Conservation (phyloP, 1,284 basidiomycete species). For the Rhizoctonia solani region DNA sequence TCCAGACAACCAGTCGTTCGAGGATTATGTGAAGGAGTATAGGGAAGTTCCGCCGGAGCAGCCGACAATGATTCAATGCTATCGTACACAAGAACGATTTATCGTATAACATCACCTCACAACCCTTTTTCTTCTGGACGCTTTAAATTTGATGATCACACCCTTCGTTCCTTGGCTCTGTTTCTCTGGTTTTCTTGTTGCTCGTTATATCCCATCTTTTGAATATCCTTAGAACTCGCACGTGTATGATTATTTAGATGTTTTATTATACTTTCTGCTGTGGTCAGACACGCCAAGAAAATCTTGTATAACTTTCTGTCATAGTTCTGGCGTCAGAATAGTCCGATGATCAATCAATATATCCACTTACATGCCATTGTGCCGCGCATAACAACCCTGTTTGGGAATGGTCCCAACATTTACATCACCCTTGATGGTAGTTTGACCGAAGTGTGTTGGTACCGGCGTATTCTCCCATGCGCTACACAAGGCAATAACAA, state of each 20-base stretch:
- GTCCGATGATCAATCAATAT: not conserved
- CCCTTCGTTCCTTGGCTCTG: not conserved
- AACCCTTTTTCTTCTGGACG: not conserved
- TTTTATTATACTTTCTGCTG: conserved; percentile 11
- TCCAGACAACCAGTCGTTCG: conserved; percentile 20
- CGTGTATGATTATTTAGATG: conserved; percentile 25
- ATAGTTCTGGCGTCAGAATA: not conserved
- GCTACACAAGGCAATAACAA: not conserved
- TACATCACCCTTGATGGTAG: no score
- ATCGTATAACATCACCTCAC: not conserved
- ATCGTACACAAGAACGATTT: not conserved
- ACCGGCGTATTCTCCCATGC: no score
- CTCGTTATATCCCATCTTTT: not conserved
- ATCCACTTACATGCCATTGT: not conserved
- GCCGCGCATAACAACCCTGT: not conserved
- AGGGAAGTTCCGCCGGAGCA: not conserved
- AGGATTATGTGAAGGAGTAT: conserved; percentile 11
- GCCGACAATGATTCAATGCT: conserved; percentile 9
- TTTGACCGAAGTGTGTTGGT: no score
- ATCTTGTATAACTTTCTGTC: conserved; percentile 20
- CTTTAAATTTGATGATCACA: not conserved
- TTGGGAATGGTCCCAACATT: no score
- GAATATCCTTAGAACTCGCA: not conserved
- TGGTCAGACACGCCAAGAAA: conserved; percentile 3
- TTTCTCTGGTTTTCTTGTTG: not conserved